Percentiles rank a stretch among this genome's conserved stretches.
These are phyloP conservation scores for Gossypium rotundifolium DNA, from an alignment of 345 rosid species.

Conservation along the genomic window DNA sequence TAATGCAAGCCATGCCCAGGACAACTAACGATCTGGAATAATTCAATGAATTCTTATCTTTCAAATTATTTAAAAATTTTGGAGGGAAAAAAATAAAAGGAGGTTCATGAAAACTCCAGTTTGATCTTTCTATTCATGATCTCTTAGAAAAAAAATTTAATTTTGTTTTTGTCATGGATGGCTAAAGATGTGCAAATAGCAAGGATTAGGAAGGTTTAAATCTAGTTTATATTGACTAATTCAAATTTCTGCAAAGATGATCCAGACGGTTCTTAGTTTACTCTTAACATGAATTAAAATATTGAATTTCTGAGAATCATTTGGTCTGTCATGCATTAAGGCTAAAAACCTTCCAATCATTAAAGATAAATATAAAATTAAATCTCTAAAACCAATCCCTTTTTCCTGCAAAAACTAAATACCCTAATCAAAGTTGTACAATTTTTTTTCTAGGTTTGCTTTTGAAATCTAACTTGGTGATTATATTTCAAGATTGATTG, in stretches of 20 bases:
- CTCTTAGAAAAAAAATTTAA: background rate
- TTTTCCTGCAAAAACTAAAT: background rate
- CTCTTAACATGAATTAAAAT: constrained; percentile 1
- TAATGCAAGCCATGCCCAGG: constrained; percentile 20
- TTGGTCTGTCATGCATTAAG: constrained; percentile 6
- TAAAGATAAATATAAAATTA: constrained; percentile 2
- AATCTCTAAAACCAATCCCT: too few species aligned
- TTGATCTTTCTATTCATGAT: constrained; percentile 5
- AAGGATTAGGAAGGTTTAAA: constrained; percentile 8
- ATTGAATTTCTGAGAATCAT: constrained; percentile 21
- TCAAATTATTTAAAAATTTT: background rate
- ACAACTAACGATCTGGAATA: constrained; percentile 26
- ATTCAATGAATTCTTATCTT: constrained; percentile 15
- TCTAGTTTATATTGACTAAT: background rate
- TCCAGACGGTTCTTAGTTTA: constrained; percentile 7
- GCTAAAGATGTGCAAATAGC: constrained; percentile 23
- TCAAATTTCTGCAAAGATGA: constrained; percentile 8
- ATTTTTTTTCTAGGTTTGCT: too few species aligned
- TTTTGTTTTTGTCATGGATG: constrained; percentile 3
- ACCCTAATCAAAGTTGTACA: too few species aligned
- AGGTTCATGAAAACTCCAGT: background rate
- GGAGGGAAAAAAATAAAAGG: too few species aligned
- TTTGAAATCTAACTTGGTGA: too few species aligned
- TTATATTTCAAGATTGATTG: too few species aligned
- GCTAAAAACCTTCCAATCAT: constrained; percentile 29